These are phyloP conservation scores for Penicillium malachiteum DNA, from an alignment of 495 filamentous ascomycete species.

Conservation along the genomic window DNA sequence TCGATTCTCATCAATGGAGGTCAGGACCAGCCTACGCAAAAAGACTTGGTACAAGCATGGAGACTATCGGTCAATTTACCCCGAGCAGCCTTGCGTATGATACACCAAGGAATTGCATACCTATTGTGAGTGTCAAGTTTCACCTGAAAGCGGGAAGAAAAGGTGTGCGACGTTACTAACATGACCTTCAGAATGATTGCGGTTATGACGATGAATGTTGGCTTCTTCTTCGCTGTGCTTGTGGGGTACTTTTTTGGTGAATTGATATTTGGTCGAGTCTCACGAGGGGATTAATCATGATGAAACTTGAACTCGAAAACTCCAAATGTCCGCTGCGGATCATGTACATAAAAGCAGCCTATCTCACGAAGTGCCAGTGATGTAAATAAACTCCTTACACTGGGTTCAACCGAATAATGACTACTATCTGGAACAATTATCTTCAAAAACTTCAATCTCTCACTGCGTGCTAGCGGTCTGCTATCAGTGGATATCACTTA, in stretches of 20 bases:
- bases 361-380: too few relatives aligned
- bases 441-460: too few relatives aligned
- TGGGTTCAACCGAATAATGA: too few relatives aligned
- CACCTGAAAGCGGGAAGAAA: neutral
- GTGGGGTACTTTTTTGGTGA: constrained; percentile 83
- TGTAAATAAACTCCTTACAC: too few relatives aligned
- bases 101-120: constrained; percentile 68
- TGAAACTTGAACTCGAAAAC: neutral
- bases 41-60: constrained; percentile 70
- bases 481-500: too few relatives aligned
- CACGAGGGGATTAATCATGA: neutral
- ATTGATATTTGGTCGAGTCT: constrained; percentile 64
- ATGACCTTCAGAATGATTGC: constrained; percentile 74
- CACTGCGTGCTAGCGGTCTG: too few relatives aligned
- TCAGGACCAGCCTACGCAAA: constrained; percentile 52
- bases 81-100: constrained; percentile 63
- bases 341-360: too few relatives aligned
- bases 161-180: neutral
- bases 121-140: constrained; percentile 64
- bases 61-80: constrained; percentile 75
- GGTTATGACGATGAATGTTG: constrained; percentile 95
- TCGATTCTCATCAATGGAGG: constrained; percentile 74
- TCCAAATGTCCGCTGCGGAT: too few relatives aligned
- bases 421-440: too few relatives aligned
- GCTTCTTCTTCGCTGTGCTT: constrained; percentile 87